phyloP scores from a whole-genome alignment of 495 filamentous ascomycete genomes.

The Talaromyces trachyspermus region DNA sequence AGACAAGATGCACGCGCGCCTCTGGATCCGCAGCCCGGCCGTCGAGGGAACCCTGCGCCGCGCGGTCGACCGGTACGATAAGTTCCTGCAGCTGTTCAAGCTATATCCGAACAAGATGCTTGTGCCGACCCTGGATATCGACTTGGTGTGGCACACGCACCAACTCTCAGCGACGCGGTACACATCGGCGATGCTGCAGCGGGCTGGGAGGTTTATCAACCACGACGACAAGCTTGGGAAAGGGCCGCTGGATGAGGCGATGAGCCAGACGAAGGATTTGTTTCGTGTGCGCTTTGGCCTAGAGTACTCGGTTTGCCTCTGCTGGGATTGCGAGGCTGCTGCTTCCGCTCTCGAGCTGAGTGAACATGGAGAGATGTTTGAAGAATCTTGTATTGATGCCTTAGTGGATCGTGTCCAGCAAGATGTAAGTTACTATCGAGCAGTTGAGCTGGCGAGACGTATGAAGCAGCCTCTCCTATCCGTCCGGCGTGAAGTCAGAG shows the following conservation, averaged over 20 bases:
- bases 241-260: constrained; percentile 3
- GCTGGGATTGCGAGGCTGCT: constrained; percentile 9
- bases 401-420: too few relatives aligned
- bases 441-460: too few relatives aligned
- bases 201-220: constrained; percentile 12
- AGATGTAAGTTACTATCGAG: too few relatives aligned
- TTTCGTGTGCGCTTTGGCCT: constrained; percentile 12
- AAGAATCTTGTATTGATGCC: too few relatives aligned
- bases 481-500: too few relatives aligned
- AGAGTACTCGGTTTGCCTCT: constrained; percentile 6
- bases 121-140: constrained; percentile 22
- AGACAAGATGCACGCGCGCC: constrained; percentile 18
- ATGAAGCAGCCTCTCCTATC: too few relatives aligned
- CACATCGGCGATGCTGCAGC: constrained; percentile 3
- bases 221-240: constrained; percentile 16
- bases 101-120: constrained; percentile 11
- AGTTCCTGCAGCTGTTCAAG: constrained; percentile 22
- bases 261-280: constrained; percentile 10
- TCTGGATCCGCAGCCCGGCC: constrained; percentile 25
- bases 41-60: constrained; percentile 20
- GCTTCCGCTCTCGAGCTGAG: background rate
- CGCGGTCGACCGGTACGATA: constrained; percentile 18
- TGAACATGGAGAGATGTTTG: background rate
- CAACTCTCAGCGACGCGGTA: constrained; percentile 25
- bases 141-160: constrained; percentile 38